Percentiles rank a stretch among this genome's conserved stretches.
phyloP scores from a whole-genome alignment of 2,329 filamentous ascomycete species.

The Alternaria tenuissima region DNA sequence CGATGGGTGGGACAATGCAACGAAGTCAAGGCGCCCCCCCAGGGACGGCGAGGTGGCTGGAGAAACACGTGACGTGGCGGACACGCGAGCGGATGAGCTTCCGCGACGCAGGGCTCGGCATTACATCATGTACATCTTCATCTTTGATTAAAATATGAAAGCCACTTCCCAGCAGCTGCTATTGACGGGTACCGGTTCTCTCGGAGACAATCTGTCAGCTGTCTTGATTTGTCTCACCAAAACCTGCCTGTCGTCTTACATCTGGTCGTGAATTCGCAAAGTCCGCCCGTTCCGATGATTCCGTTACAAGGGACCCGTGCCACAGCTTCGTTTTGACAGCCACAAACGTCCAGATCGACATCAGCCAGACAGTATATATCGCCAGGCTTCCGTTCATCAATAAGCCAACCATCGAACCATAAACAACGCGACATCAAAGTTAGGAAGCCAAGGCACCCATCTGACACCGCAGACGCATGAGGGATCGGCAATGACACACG shows the following conservation, averaged over 20 bases:
- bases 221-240: constrained; percentile 7
- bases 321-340: constrained; percentile 18
- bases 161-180: neutral
- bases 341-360: constrained; percentile 4
- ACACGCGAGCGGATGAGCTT: neutral
- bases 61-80: constrained; percentile 10
- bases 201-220: constrained; percentile 21
- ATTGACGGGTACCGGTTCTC: constrained; percentile 8
- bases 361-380: constrained; percentile 2
- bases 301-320: constrained; percentile 19
- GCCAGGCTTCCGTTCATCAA: neutral
- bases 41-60: neutral
- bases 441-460: constrained; percentile 15
- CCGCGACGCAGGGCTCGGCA: constrained; percentile 3
- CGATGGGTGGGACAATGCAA: neutral
- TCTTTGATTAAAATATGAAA: neutral
- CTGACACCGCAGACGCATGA: constrained; percentile 25
- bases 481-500: constrained; percentile 37
- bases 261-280: constrained; percentile 1
- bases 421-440: constrained; percentile 10
- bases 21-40: neutral
- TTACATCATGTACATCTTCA: constrained; percentile 9
- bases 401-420: neutral
- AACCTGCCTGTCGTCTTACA: constrained; percentile 4
- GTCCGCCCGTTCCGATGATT: constrained; percentile 16